Evolutionary conservation across 768 basidiomycete genomes (phyloP).

Genomic region (Phylloporus sp.): DNA sequence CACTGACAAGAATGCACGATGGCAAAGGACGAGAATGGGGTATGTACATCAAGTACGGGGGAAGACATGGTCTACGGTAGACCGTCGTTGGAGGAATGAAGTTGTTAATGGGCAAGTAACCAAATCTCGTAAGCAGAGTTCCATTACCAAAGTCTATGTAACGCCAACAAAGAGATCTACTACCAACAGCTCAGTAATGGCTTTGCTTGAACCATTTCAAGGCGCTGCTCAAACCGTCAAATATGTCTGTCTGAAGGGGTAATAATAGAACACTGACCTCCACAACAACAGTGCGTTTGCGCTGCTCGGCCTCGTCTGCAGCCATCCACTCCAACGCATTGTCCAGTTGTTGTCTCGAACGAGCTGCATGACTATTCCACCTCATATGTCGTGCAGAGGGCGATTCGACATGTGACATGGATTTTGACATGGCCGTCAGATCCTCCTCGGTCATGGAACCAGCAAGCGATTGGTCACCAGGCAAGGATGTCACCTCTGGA

Average conservation of each 20-base stretch:
- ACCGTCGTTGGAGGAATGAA: conserved; percentile 14
- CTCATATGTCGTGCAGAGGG: conserved; percentile 35
- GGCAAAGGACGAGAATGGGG: conserved; percentile 68
- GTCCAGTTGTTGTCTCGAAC: conserved; percentile 27
- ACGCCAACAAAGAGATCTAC: neutral
- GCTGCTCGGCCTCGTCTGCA: conserved; percentile 34
- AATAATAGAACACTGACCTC: conserved; percentile 47
- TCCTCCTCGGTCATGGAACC: conserved; percentile 66
- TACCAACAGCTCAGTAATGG: conserved; percentile 74
- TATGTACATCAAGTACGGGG: conserved; percentile 66
- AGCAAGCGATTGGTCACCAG: conserved; percentile 48
- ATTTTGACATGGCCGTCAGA: conserved; percentile 69
- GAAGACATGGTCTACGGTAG: conserved; percentile 30
- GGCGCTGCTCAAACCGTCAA: conserved; percentile 42
- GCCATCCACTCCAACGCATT: conserved; percentile 44
- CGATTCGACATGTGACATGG: conserved; percentile 64
- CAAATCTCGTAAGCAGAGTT: neutral
- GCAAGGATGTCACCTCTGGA: conserved; percentile 50
- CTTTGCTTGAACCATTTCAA: conserved; percentile 65
- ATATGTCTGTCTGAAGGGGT: neutral
- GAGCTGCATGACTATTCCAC: conserved; percentile 31
- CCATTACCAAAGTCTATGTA: conserved; percentile 13
- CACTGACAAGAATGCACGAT: conserved; percentile 68
- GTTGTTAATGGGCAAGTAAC: neutral
- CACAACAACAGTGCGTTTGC: conserved; percentile 58